phyloP scores from a whole-genome alignment of 2,329 filamentous ascomycete genomes.

The Curvularia hawaiiensis region DNA sequence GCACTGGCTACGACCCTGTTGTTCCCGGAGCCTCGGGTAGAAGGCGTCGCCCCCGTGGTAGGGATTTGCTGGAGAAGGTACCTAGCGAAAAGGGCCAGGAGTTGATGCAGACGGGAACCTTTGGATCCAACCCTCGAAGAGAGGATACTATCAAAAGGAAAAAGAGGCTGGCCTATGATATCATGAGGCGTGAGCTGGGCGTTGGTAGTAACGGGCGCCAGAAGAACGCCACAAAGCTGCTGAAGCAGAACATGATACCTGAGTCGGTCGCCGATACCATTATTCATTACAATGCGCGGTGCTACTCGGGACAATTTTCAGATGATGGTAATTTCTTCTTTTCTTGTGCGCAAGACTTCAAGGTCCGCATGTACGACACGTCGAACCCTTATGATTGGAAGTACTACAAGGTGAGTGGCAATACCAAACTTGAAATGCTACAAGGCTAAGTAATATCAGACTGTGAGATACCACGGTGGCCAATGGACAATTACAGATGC shows the following conservation, averaged over 20 bases:
- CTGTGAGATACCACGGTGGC: slow-evolving; percentile 80
- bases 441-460: slow-evolving; percentile 60
- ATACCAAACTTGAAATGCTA: not conserved
- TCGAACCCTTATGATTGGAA: slow-evolving; percentile 94
- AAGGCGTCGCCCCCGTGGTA: slow-evolving; percentile 53
- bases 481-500: slow-evolving; percentile 98
- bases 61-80: slow-evolving; percentile 73
- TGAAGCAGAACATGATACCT: slow-evolving; percentile 80
- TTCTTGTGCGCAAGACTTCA: slow-evolving; percentile 88
- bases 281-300: slow-evolving; percentile 82
- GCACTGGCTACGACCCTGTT: slow-evolving; percentile 41
- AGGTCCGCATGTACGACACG: slow-evolving; percentile 96
- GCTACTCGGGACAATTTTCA: slow-evolving; percentile 95
- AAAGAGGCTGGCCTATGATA: slow-evolving; percentile 65
- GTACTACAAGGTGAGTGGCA: slow-evolving; percentile 78
- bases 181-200: slow-evolving; percentile 84
- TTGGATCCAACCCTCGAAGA: slow-evolving; percentile 69
- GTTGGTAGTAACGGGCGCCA: slow-evolving; percentile 63
- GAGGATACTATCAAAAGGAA: slow-evolving; percentile 63
- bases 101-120: slow-evolving; percentile 81
- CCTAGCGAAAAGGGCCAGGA: slow-evolving; percentile 77
- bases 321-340: slow-evolving; percentile 99
- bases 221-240: slow-evolving; percentile 67
- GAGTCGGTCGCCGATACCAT: slow-evolving; percentile 79
- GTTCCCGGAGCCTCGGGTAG: slow-evolving; percentile 40